A percentile compares a stretch with the other conserved stretches of the same genome.
These are phyloP conservation scores for Arabidopsis suecica DNA, from an alignment of 345 rosid genomes.

Conservation along the genomic window DNA sequence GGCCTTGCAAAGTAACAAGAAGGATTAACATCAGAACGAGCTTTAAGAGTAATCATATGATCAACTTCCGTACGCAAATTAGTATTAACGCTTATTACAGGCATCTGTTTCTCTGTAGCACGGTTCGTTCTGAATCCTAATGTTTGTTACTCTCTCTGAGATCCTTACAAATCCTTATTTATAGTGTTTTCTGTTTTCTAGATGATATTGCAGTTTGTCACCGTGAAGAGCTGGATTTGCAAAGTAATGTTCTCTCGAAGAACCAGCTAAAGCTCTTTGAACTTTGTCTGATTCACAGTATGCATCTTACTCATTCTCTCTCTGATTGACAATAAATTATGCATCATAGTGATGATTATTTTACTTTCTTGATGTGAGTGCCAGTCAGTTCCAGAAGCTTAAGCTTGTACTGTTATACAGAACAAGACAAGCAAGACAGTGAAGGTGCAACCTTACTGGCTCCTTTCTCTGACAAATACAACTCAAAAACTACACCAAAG, in stretches of 20 bases:
- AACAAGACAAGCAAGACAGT: conserved; percentile 41
- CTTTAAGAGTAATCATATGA: conserved; percentile 8
- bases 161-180: background rate
- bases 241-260: conserved; percentile 13
- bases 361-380: conserved; percentile 25
- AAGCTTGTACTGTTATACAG: conserved; percentile 35
- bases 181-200: conserved; percentile 15
- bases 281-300: conserved; percentile 28
- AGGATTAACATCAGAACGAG: conserved; percentile 41
- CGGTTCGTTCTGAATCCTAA: conserved; percentile 17
- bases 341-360: conserved; percentile 22
- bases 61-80: conserved; percentile 7
- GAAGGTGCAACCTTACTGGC: conserved; percentile 24
- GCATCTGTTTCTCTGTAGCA: conserved; percentile 27
- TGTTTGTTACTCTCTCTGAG: conserved; percentile 2
- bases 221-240: conserved; percentile 28
- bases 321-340: conserved; percentile 15
- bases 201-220: conserved; percentile 31
- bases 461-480: conserved; percentile 36
- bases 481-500: conserved; percentile 29
- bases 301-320: conserved; percentile 11
- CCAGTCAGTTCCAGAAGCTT: conserved; percentile 45
- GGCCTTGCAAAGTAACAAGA: conserved; percentile 48
- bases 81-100: background rate
- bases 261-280: conserved; percentile 23